A percentile compares a stretch with the other conserved stretches of the same genome.
Evolutionary conservation across 768 basidiomycete species (phyloP).

Genomic region (Suillus lakei): DNA sequence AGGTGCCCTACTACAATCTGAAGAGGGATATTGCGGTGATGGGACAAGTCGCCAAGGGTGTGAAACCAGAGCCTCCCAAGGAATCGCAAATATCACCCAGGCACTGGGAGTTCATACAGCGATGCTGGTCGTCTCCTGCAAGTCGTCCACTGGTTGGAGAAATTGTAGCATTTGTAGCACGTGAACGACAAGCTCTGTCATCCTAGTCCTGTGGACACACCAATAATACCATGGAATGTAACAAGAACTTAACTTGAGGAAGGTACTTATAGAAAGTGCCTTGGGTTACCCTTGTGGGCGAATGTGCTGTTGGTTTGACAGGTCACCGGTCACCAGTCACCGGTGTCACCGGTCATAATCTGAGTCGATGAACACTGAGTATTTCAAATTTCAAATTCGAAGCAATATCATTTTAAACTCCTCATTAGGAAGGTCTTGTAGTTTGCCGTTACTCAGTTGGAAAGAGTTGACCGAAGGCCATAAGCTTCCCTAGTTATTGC

Average conservation of each 20-base stretch:
- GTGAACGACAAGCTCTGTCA: background rate
- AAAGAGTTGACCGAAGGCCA: background rate
- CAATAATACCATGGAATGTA: background rate
- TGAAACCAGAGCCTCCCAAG: background rate
- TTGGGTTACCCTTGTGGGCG: no score
- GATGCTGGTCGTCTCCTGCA: background rate
- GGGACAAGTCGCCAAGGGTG: background rate
- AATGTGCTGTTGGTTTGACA: background rate
- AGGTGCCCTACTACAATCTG: background rate
- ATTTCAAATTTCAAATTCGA: background rate
- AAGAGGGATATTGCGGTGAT: background rate
- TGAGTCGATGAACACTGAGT: no score
- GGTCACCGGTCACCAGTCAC: no score
- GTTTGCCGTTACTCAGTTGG: conserved; percentile 3
- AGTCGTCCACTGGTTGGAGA: background rate
- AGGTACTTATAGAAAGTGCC: background rate
- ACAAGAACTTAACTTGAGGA: background rate
- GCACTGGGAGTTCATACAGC: conserved; percentile 2
- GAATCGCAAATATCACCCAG: background rate
- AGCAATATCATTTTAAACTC: background rate
- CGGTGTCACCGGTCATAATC: no score
- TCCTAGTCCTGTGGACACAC: background rate
- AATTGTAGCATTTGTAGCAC: background rate
- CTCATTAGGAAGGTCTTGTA: conserved; percentile 12
- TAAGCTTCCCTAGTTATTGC: conserved; percentile 5